A percentile compares a stretch with the other conserved stretches of the same genome.
Evolutionary conservation across 495 filamentous ascomycete species (phyloP).

Genomic region (Penicillium angulare): DNA sequence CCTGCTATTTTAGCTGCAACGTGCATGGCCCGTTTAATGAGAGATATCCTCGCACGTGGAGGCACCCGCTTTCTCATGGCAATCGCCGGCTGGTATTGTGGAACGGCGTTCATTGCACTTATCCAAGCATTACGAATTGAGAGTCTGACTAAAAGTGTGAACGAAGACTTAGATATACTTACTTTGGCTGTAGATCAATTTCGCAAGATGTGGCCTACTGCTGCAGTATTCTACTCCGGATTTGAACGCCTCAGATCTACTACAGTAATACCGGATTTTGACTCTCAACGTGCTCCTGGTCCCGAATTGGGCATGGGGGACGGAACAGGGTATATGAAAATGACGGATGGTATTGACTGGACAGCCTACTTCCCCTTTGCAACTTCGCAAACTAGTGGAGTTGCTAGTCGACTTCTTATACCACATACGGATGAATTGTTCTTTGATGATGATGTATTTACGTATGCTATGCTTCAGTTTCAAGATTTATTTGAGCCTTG

Average conservation of each 20-base stretch:
- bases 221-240: slow-evolving; percentile 29
- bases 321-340: slow-evolving; percentile 9
- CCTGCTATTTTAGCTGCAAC: slow-evolving; percentile 35
- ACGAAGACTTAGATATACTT: slow-evolving; percentile 32
- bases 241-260: slow-evolving; percentile 26
- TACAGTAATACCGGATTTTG: not conserved
- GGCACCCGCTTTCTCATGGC: slow-evolving; percentile 36
- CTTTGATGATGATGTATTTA: slow-evolving; percentile 12
- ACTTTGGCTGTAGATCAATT: slow-evolving; percentile 26
- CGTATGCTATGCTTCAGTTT: slow-evolving; percentile 12
- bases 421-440: slow-evolving; percentile 13
- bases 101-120: slow-evolving; percentile 35
- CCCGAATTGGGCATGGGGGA: slow-evolving; percentile 15
- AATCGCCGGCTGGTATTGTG: slow-evolving; percentile 39
- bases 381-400: slow-evolving; percentile 20
- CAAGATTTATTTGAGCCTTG: slow-evolving; percentile 12
- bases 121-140: slow-evolving; percentile 30
- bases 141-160: slow-evolving; percentile 23
- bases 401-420: slow-evolving; percentile 15
- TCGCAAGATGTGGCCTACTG: slow-evolving; percentile 32
- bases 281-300: slow-evolving; percentile 6
- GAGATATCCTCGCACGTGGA: slow-evolving; percentile 31
- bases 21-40: slow-evolving; percentile 33
- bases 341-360: slow-evolving; percentile 25
- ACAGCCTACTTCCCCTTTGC: slow-evolving; percentile 28